phyloP scores from a whole-genome alignment of 208 protist genomes.

The Wallacemonas sp. region DNA sequence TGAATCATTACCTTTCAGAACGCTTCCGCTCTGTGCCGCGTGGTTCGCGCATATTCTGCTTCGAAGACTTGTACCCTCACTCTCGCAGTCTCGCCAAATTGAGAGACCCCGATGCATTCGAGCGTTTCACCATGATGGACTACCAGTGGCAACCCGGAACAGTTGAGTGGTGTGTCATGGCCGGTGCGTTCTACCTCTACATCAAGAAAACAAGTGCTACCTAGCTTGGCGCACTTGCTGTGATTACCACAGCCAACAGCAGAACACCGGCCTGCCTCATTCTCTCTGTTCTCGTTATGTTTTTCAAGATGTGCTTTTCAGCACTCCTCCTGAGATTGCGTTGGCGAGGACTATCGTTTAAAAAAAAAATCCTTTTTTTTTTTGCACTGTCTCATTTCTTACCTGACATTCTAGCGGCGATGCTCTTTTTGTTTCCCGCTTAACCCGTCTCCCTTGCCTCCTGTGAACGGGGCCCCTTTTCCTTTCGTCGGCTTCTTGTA shows the following conservation, averaged over 20 bases:
- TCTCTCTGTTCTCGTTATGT: not conserved
- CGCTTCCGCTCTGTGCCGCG: conserved; percentile 43
- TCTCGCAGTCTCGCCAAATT: conserved; percentile 46
- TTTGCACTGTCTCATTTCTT: too few species aligned
- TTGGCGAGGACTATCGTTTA: too few species aligned
- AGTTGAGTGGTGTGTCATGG: conserved; percentile 74
- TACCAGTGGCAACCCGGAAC: conserved; percentile 67
- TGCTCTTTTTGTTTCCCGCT: conserved; percentile 9
- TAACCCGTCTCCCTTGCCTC: conserved; percentile 10
- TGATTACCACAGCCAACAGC: too few species aligned
- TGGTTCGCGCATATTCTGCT: conserved; percentile 74
- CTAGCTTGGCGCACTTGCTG: not conserved
- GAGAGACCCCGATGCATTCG: conserved; percentile 79
- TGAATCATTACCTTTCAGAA: conserved; percentile 82
- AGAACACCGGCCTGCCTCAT: not conserved
- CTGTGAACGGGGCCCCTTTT: conserved; percentile 5
- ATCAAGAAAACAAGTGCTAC: conserved; percentile 18
- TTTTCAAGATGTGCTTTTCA: conserved; percentile 4
- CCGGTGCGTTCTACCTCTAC: conserved; percentile 67
- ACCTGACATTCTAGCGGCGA: not conserved
- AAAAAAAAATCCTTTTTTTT: too few species aligned
- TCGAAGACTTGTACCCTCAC: conserved; percentile 82
- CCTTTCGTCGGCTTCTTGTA: not conserved
- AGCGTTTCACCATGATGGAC: conserved; percentile 68
- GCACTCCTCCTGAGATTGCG: too few species aligned